A percentile compares a stretch with the other conserved stretches of the same genome.
Evolutionary conservation across 257 asterid genomes (phyloP).

Genomic region (Scutellaria barbata): DNA sequence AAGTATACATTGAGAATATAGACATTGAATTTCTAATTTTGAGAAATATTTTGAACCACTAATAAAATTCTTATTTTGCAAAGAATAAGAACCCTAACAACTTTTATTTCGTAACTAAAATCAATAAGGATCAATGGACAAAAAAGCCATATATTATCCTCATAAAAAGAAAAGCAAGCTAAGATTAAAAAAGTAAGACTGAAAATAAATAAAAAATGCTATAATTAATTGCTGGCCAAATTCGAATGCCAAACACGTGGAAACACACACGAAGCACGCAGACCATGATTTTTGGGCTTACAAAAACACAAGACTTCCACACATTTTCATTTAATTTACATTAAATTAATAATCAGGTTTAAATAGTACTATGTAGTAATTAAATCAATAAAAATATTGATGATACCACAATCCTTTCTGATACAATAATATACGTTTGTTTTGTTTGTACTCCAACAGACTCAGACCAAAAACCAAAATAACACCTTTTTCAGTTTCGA

Average conservation of each 20-base stretch:
- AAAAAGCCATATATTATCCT: no score
- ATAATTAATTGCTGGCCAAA: background rate
- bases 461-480: background rate
- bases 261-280: conserved; percentile 30
- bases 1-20: no score
- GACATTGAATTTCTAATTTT: no score
- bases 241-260: conserved; percentile 10
- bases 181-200: no score
- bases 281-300: background rate
- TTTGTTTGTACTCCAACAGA: background rate
- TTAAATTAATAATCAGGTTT: background rate
- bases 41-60: no score
- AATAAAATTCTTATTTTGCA: no score
- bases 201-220: background rate
- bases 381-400: background rate
- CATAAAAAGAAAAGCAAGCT: no score
- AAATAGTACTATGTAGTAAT: background rate
- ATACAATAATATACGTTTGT: background rate
- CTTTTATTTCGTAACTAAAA: no score
- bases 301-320: conserved; percentile 15
- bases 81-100: no score
- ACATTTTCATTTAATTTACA: background rate
- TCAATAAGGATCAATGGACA: no score
- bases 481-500: background rate
- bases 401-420: background rate